Evolutionary conservation across 257 asterid species (phyloP).

Genomic region (Gardenia jasminoides): DNA sequence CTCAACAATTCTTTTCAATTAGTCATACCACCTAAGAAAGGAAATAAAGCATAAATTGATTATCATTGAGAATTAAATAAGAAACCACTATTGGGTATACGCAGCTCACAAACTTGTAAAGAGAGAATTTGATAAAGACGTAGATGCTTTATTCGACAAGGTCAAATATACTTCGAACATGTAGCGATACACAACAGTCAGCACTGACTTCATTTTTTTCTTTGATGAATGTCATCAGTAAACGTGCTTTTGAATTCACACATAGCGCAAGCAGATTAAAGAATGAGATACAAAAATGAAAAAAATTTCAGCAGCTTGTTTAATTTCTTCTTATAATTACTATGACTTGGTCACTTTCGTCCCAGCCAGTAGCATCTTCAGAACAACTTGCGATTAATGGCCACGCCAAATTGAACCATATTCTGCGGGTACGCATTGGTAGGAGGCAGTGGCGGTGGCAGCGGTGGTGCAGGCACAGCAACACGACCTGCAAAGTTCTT

Average conservation of each 20-base stretch:
- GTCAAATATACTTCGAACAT: not conserved
- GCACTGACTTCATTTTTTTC: not conserved
- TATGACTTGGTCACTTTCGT: not conserved
- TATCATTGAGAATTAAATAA: too few species aligned
- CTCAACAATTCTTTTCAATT: too few species aligned
- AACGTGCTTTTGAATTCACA: not conserved
- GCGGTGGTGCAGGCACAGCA: constrained; percentile 15
- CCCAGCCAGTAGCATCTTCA: constrained; percentile 1
- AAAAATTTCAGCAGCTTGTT: not conserved
- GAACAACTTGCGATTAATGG: constrained; percentile 21
- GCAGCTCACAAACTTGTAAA: not conserved
- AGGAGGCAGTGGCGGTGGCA: not conserved
- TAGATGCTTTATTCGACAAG: not conserved
- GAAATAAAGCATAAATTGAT: too few species aligned
- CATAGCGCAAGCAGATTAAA: not conserved
- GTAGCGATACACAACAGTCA: not conserved
- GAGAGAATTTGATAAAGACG: not conserved
- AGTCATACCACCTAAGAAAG: too few species aligned
- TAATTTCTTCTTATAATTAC: not conserved
- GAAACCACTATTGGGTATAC: too few species aligned
- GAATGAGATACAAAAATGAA: too few species aligned
- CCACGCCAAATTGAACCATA: constrained; percentile 33
- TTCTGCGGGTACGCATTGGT: too few species aligned
- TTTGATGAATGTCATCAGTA: not conserved
- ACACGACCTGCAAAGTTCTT: constrained; percentile 42